phyloP scores from a whole-genome alignment of 129 eudicot genomes.

The carrot (Daucus carota) region DNA sequence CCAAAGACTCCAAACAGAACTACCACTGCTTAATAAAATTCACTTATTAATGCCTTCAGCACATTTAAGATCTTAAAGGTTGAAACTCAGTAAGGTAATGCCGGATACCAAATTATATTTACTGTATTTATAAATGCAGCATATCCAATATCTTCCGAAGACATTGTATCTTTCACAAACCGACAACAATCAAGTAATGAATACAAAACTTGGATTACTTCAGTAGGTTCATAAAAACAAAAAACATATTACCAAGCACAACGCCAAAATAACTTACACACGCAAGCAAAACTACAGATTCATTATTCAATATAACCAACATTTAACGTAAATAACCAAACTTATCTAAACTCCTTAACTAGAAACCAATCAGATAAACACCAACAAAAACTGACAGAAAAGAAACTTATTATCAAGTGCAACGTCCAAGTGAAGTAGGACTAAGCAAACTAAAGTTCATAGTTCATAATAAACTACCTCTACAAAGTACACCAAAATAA shows the following conservation, averaged over 20 bases:
- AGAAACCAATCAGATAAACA: neutral
- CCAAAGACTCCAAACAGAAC: neutral
- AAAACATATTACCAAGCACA: neutral
- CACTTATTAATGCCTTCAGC: neutral
- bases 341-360: neutral
- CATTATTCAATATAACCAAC: neutral
- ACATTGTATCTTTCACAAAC: neutral
- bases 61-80: neutral
- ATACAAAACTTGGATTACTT: neutral
- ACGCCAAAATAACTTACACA: neutral
- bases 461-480: too few species aligned
- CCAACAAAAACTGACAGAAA: neutral
- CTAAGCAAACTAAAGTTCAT: too few species aligned
- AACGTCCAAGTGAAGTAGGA: too few species aligned
- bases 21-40: neutral
- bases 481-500: too few species aligned
- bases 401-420: neutral
- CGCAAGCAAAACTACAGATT: neutral
- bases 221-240: neutral
- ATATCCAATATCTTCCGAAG: neutral
- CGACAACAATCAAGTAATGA: neutral
- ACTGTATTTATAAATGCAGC: neutral
- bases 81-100: neutral
- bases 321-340: neutral
- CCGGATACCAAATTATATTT: neutral